These are phyloP conservation scores for Candida sphagnicola DNA, from an alignment of 805 yeast genomes.

Conservation along the genomic window DNA sequence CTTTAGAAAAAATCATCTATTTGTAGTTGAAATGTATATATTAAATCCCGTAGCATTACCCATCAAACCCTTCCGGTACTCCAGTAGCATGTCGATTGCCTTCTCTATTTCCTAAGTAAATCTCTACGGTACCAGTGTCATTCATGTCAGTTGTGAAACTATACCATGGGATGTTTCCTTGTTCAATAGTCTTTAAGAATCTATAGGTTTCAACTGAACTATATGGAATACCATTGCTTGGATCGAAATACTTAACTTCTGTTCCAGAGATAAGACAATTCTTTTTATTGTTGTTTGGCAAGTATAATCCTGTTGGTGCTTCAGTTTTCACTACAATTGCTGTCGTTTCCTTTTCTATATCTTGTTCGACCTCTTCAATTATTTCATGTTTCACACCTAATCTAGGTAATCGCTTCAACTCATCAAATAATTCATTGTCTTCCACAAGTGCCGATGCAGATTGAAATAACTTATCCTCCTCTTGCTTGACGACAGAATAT, in stretches of 20 bases:
- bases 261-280: constrained; percentile 73
- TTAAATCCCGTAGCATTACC: constrained; percentile 2
- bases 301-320: constrained; percentile 70
- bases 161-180: constrained; percentile 51
- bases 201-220: constrained; percentile 77
- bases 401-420: constrained; percentile 48
- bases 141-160: constrained; percentile 47
- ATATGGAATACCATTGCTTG: constrained; percentile 83
- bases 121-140: constrained; percentile 46
- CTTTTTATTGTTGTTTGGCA: constrained; percentile 65
- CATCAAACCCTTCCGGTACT: constrained; percentile 80
- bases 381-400: constrained; percentile 55
- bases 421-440: constrained; percentile 37
- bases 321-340: constrained; percentile 52
- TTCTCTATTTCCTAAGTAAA: constrained; percentile 40
- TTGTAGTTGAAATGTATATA: constrained; percentile 1
- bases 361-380: constrained; percentile 41
- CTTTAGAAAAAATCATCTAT: too few species aligned
- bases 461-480: constrained; percentile 29
- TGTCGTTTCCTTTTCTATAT: constrained; percentile 35
- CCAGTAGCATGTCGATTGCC: constrained; percentile 75
- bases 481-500: constrained; percentile 29
- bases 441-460: constrained; percentile 32
- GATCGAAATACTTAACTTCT: constrained; percentile 83
- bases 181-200: constrained; percentile 47